Evolutionary conservation across 2,329 filamentous ascomycete species (phyloP).

Genomic region (Arthrobotrys pseudoclavata): DNA sequence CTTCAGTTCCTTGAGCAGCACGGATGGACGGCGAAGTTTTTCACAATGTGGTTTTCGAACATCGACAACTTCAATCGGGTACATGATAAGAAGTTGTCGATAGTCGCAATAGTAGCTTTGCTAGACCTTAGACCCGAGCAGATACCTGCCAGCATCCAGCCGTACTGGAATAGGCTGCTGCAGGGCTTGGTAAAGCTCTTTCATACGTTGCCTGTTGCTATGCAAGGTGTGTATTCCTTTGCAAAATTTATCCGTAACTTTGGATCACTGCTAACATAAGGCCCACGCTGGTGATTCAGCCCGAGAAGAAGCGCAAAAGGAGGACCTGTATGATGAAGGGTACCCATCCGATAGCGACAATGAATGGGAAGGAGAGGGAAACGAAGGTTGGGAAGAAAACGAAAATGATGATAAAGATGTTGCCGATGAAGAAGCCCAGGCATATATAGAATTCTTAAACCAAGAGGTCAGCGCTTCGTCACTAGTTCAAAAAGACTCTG

Average conservation of each 20-base stretch:
- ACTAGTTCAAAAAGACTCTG: too few relatives aligned
- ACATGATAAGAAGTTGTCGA: conserved; percentile 98
- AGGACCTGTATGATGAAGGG: conserved; percentile 80
- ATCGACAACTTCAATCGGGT: conserved; percentile 94
- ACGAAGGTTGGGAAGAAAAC: conserved; percentile 85
- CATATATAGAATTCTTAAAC: conserved; percentile 94
- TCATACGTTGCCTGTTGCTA: conserved; percentile 86
- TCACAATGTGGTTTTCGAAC: conserved; percentile 96
- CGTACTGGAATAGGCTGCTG: conserved; percentile 92
- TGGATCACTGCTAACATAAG: conserved; percentile 63
- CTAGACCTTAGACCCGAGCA: conserved; percentile 83
- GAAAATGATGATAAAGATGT: conserved; percentile 75
- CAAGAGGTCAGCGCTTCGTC: conserved; percentile 36
- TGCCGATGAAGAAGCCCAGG: conserved; percentile 86
- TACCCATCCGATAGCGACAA: conserved; percentile 74
- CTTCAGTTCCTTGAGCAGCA: conserved; percentile 90
- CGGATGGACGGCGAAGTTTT: conserved; percentile 98
- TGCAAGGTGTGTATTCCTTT: conserved; percentile 76
- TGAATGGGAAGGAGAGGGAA: conserved; percentile 77
- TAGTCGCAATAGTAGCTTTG: conserved; percentile 89
- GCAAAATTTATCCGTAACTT: background rate
- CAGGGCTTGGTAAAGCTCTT: conserved; percentile 91
- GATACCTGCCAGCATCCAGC: conserved; percentile 90
- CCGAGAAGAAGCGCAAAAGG: conserved; percentile 90
- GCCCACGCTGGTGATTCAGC: conserved; percentile 70